Percentiles rank a stretch among this genome's conserved stretches.
Evolutionary conservation across 805 yeast genomes (phyloP).

Genomic region (Ogataea pini): DNA sequence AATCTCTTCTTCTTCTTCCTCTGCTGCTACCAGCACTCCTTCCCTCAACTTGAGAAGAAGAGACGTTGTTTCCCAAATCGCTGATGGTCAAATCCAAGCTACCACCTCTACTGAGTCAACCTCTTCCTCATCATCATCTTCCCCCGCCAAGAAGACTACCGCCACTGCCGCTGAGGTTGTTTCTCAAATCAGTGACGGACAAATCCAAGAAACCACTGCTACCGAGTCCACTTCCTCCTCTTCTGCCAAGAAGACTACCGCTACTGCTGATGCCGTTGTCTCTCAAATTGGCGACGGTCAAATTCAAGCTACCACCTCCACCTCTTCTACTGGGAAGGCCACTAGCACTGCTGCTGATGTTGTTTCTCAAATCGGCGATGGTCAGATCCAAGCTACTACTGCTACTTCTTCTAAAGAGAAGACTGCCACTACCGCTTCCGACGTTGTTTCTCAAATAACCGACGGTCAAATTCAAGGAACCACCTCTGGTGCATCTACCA

Average conservation of each 20-base stretch:
- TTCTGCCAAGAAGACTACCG: conserved; percentile 10
- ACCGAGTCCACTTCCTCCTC: conserved; percentile 9
- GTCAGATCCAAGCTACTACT: conserved; percentile 27
- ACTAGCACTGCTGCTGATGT: conserved; percentile 32
- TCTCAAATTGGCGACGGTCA: conserved; percentile 64
- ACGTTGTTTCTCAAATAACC: conserved; percentile 39
- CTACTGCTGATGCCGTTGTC: conserved; percentile 39
- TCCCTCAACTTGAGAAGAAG: conserved; percentile 32
- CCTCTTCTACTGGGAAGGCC: conserved; percentile 17
- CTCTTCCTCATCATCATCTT: conserved; percentile 33
- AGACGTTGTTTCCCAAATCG: conserved; percentile 45
- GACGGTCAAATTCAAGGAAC: conserved; percentile 41
- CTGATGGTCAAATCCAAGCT: conserved; percentile 53
- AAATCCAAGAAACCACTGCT: conserved; percentile 43
- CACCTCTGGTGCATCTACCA: conserved; percentile 38
- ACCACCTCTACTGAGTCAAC: conserved; percentile 36
- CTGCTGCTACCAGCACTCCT: conserved; percentile 33
- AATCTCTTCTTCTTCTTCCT: conserved; percentile 8
- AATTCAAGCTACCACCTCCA: conserved; percentile 48
- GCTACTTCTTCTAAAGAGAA: conserved; percentile 34
- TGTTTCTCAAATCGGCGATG: conserved; percentile 44
- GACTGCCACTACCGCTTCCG: conserved; percentile 34
- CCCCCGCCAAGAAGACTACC: conserved; percentile 29
- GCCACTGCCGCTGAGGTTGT: conserved; percentile 39
- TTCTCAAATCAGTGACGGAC: conserved; percentile 61